These are phyloP conservation scores for Sporothrix pseudoabietina DNA, from an alignment of 2,329 filamentous ascomycete genomes.

Conservation along the genomic window DNA sequence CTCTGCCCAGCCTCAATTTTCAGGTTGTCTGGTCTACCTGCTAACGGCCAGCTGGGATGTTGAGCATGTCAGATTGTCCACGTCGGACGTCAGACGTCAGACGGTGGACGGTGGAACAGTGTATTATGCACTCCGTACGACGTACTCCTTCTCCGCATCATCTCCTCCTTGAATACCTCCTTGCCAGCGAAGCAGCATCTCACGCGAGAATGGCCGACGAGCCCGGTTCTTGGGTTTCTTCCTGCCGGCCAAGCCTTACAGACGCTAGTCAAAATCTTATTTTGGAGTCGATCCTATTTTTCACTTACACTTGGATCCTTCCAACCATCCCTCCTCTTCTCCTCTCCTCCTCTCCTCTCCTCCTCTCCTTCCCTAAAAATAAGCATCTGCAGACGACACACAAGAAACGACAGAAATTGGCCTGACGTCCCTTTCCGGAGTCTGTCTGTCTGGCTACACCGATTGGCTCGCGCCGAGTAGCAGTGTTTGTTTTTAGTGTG, in stretches of 20 bases:
- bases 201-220: background rate
- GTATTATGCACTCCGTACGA: no score
- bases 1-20: background rate
- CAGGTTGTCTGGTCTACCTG: background rate
- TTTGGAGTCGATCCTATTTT: no score
- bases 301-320: no score
- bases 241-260: background rate
- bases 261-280: no score
- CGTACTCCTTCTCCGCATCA: no score
- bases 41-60: background rate
- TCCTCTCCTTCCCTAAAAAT: background rate
- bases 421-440: no score
- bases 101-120: background rate
- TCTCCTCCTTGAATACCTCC: background rate
- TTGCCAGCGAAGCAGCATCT: background rate
- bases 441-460: background rate
- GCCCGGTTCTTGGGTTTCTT: background rate
- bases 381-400: background rate
- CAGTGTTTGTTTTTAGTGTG: background rate
- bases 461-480: background rate
- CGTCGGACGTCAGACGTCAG: background rate
- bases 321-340: no score
- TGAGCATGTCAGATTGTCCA: background rate
- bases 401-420: background rate
- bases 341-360: no score